Evolutionary conservation across 78 protist genomes (phyloP).

Genomic region (Protostelium mycophagum): DNA sequence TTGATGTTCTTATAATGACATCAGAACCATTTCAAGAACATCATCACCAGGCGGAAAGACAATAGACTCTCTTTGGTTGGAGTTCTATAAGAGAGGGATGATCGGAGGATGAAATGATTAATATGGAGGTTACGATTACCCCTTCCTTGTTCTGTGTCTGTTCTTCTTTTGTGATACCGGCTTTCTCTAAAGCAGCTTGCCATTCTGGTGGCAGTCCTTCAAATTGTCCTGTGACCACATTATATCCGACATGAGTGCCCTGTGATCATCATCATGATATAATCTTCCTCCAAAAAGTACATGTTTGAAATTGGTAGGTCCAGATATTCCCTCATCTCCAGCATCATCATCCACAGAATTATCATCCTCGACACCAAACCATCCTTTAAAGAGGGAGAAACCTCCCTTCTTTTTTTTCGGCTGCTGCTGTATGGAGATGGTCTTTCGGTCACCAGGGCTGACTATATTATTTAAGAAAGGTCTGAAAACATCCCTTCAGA

Average conservation of each 20-base stretch:
- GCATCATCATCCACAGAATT: not conserved
- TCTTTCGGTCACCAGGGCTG: not conserved
- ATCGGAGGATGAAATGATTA: no score
- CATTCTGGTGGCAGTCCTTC: constrained; percentile 71
- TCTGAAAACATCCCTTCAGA: no score
- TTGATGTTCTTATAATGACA: not conserved
- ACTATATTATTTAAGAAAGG: no score
- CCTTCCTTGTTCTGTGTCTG: not conserved
- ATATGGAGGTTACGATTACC: no score
- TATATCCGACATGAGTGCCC: constrained; percentile 52
- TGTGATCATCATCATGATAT: not conserved
- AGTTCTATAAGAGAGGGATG: no score
- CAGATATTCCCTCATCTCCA: not conserved
- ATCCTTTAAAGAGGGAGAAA: not conserved
- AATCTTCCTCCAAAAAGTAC: not conserved
- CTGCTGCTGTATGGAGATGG: not conserved
- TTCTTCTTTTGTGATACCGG: constrained; percentile 62
- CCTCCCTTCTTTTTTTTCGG: not conserved
- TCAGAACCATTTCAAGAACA: no score
- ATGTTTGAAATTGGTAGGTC: not conserved
- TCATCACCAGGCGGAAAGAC: no score
- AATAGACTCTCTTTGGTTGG: no score
- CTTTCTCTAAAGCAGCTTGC: constrained; percentile 40
- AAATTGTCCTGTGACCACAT: constrained; percentile 56
- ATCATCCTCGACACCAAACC: not conserved